Evolutionary conservation across 2,329 filamentous ascomycete species (phyloP).

Genomic region (Aspergillus viridinutans): DNA sequence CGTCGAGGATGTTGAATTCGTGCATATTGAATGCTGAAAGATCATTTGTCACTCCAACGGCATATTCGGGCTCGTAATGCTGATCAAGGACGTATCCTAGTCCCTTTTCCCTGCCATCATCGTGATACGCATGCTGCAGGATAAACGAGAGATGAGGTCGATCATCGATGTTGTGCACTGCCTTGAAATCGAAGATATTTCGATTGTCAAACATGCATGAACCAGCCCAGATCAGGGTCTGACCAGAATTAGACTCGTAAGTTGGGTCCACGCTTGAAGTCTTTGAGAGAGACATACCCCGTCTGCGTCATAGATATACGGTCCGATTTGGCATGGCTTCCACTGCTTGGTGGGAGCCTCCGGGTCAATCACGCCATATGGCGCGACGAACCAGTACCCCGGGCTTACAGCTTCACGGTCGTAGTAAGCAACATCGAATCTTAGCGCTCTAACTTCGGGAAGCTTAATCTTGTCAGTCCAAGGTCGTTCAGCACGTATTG

Average conservation of each 20-base stretch:
- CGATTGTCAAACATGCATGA: constrained; percentile 45
- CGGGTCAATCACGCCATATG: constrained; percentile 32
- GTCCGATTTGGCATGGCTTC: constrained; percentile 43
- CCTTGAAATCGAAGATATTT: constrained; percentile 46
- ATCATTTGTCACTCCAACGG: constrained; percentile 30
- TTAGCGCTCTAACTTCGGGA: constrained; percentile 21
- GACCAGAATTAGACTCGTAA: neutral
- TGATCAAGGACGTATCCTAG: constrained; percentile 47
- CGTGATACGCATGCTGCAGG: constrained; percentile 21
- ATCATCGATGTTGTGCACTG: constrained; percentile 42
- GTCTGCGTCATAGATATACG: constrained; percentile 49
- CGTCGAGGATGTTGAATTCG: constrained; percentile 37
- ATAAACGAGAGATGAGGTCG: constrained; percentile 48
- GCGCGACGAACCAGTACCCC: constrained; percentile 48
- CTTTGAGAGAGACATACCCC: constrained; percentile 29
- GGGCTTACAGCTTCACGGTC: constrained; percentile 29
- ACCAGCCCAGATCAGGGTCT: constrained; percentile 47
- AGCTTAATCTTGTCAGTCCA: constrained; percentile 15
- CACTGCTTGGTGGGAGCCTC: constrained; percentile 23
- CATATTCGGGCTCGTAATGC: constrained; percentile 42
- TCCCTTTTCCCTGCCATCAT: constrained; percentile 41
- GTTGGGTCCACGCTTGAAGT: neutral
- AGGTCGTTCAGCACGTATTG: neutral
- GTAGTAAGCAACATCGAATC: constrained; percentile 25
- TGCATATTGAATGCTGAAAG: constrained; percentile 37